These are phyloP conservation scores for Neurospora sp. DNA, from an alignment of 495 filamentous ascomycete species.

Conservation along the genomic window DNA sequence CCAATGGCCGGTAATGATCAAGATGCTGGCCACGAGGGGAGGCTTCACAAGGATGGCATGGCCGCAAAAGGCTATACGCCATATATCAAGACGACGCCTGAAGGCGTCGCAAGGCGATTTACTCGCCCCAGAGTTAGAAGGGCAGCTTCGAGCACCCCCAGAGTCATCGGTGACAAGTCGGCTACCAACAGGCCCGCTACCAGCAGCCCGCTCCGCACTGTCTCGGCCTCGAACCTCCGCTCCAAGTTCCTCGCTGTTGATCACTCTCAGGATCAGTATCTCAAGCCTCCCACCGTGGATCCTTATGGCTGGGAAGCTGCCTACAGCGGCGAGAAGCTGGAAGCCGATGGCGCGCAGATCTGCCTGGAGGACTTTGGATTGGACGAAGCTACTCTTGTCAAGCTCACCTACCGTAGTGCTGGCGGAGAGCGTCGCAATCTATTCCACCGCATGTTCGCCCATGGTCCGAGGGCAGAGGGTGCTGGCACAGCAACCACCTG, in stretches of 20 bases:
- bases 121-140: conserved; percentile 18
- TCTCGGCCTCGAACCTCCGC: conserved; percentile 33
- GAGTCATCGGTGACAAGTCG: conserved; percentile 4
- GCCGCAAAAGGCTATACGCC: conserved; percentile 39
- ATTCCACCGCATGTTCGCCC: conserved; percentile 33
- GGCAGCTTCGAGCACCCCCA: not conserved
- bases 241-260: conserved; percentile 17
- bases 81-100: conserved; percentile 10
- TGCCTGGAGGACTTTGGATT: not conserved
- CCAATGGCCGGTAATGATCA: conserved; percentile 17
- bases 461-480: conserved; percentile 7
- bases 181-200: conserved; percentile 2
- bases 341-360: conserved; percentile 17
- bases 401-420: conserved; percentile 12
- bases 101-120: conserved; percentile 17
- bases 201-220: conserved; percentile 15
- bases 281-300: conserved; percentile 23
- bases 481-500: not conserved
- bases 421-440: conserved; percentile 29
- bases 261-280: conserved; percentile 5
- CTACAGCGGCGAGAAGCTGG: conserved; percentile 13
- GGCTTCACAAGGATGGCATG: conserved; percentile 36
- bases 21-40: conserved; percentile 16
- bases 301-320: conserved; percentile 40
- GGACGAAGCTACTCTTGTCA: not conserved